Percentiles rank a stretch among this genome's conserved stretches.
These are phyloP conservation scores for Phyllosticta citribraziliensis DNA, from an alignment of 2,329 filamentous ascomycete species.

Conservation along the genomic window DNA sequence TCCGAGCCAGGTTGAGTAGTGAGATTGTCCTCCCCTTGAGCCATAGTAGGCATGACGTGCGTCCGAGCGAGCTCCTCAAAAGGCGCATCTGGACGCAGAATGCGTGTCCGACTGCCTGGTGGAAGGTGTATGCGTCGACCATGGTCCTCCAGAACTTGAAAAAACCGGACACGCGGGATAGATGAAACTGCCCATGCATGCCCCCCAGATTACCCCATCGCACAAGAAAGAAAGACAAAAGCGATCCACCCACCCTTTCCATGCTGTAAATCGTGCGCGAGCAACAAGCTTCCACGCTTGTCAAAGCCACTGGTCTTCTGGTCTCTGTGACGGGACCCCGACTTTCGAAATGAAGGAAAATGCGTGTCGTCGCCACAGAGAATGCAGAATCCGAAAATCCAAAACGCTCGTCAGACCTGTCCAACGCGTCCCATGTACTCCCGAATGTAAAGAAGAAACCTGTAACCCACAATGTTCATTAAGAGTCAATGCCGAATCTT, in stretches of 20 bases:
- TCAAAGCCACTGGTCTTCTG: neutral
- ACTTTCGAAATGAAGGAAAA: neutral
- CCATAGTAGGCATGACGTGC: too few relatives aligned
- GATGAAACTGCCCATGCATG: neutral
- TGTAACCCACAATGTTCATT: neutral
- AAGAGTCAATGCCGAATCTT: neutral
- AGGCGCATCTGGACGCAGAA: neutral
- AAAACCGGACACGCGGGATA: neutral
- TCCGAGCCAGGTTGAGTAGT: too few relatives aligned
- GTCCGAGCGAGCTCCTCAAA: neutral
- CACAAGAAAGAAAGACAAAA: neutral
- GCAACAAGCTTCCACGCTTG: neutral
- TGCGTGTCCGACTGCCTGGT: neutral
- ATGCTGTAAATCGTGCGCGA: neutral
- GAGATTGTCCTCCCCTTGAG: too few relatives aligned
- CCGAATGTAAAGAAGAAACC: neutral
- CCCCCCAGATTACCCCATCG: neutral
- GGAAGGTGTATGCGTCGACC: neutral
- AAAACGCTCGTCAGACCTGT: neutral
- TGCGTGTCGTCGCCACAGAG: neutral
- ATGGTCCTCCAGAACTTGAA: neutral
- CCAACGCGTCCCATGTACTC: neutral
- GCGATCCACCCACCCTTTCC: neutral
- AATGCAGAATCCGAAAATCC: neutral
- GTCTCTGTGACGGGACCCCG: neutral